Evolutionary conservation across 2,329 filamentous ascomycete species (phyloP), one percentile per base, ranked within the genome.

Genomic region (Fusarium protoensiforme): DNA sequence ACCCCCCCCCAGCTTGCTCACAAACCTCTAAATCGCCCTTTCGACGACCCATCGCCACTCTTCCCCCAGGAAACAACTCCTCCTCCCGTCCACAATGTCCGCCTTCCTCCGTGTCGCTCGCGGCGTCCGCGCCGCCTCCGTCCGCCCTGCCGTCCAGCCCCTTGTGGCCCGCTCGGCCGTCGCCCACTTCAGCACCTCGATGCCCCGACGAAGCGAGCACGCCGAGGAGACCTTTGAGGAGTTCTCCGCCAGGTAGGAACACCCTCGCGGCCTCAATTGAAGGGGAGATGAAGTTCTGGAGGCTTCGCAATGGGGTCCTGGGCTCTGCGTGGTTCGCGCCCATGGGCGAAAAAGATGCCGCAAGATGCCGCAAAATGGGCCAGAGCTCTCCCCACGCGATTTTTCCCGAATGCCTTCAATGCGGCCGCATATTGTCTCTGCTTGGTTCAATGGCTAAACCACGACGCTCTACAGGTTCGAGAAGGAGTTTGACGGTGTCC

Each of bases 151-250:
- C 82, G 84, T 84, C 81, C 80, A 82, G 79, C 86, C 89, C 81
- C 83, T 90, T 80, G 85, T 87, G 81, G 87, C 87, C 79, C 87
- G 86, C 80, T 85, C 87, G 78, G 85, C 86, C 79, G 84, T 89
- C 78, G 84, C 86, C 80, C 85, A 87, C 86, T 92, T 92, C 87
- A 92, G 89, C 88, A 92, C 90, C 81, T 88, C 87, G 72, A 82
- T 85, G 78, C 82, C 87, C 81, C 84, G 87, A 81, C 86, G 85
- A 78, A 83, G 84, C 81, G 86, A 89, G 81, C 94, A 97, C 85
- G 90, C 92, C 82, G 96, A 99, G 86, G 96, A 99, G 92, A 97
- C 93, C 81, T 99, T 98, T 80, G 96, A 99, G 89, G 95, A 98
- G 88, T 99, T 99, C 87, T 95, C 94, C 86, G 93, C 95, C 80